Base-by-base conservation (phyloP, 2,329 filamentous ascomycete species). In the Pseudonectria buxi region DNA sequence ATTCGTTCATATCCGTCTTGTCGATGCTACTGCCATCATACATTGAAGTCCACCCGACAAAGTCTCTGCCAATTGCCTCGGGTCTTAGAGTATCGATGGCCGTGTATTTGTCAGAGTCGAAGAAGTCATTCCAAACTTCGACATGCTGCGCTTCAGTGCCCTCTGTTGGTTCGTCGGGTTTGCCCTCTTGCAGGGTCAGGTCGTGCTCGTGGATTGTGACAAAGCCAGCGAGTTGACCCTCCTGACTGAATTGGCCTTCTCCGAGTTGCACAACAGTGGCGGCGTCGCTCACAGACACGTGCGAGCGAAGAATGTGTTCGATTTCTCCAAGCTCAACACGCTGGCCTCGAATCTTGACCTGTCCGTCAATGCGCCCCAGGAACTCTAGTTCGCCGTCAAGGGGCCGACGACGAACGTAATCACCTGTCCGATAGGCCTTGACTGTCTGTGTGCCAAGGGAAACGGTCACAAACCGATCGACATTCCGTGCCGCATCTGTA, bases 341-440 rank as follows among this genome's bases (percentile, higher is more conserved):
- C 7, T 58, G 46, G 6, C 56, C 55, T 28, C 52, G 40, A 7
- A 58, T 47, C 37, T 57, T 57, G 35, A 55, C 35, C 14, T 57
- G 53, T 4, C 31, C 27, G 14, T 57, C 54, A 4, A 50, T 48
- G 3, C 54, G 49, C 0, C 53, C 53, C 10, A 55, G 41, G 36
- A 53, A 55, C 28, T 55, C 53, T 2, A 57, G 22, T 6, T 46
- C 30, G 2, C 46, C 46, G 29, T 56, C 53, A 1, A 13, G 14
- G 0, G 44, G 45, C 0, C 51, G 30, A 33, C 31, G 45, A 2
- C 52, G 47, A 2, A 40, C 49, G 7, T 31, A 36, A 28, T 57
- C 54, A 4, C 53, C 54, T 0, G 53, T 56, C 2, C 47, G 36
- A 28, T 57, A 57, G 0, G 47, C 53, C 6, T 40, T 16, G 2